These are phyloP conservation scores for Phytophthora crassamura DNA, from an alignment of 352 stramenopile genomes.

Conservation along the genomic window DNA sequence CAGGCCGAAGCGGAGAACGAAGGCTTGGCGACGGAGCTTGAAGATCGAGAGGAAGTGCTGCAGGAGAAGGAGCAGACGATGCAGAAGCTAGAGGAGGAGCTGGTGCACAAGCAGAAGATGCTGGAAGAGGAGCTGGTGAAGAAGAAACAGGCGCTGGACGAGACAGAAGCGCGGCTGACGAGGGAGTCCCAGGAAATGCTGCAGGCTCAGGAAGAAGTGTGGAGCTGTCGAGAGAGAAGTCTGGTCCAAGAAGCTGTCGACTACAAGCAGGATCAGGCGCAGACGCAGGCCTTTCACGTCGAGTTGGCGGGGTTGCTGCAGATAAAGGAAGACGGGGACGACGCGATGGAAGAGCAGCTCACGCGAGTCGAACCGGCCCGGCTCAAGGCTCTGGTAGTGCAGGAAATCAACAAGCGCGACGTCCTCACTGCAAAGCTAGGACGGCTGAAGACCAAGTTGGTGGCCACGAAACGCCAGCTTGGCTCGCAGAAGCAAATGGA, in stretches of 20 bases:
- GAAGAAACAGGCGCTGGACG: slow-evolving; percentile 30
- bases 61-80: slow-evolving; percentile 23
- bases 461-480: slow-evolving; percentile 49
- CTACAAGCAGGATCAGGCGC: slow-evolving; percentile 26
- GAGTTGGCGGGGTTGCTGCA: slow-evolving; percentile 50
- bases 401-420: slow-evolving; percentile 43
- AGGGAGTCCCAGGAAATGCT: slow-evolving; percentile 38
- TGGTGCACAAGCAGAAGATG: slow-evolving; percentile 34
- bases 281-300: slow-evolving; percentile 40
- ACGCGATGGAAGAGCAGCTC: slow-evolving; percentile 3
- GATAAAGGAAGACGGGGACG: not conserved
- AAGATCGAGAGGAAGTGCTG: slow-evolving; percentile 27
- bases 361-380: slow-evolving; percentile 32
- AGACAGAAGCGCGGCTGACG: slow-evolving; percentile 28
- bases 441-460: slow-evolving; percentile 38
- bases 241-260: slow-evolving; percentile 23
- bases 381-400: slow-evolving; percentile 46
- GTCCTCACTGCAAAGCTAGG: slow-evolving; percentile 29
- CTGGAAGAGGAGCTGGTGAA: slow-evolving; percentile 39
- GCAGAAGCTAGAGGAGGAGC: slow-evolving; percentile 34
- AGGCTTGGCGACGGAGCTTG: slow-evolving; percentile 31
- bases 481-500: slow-evolving; percentile 44
- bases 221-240: slow-evolving; percentile 30
- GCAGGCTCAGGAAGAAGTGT: slow-evolving; percentile 42
- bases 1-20: slow-evolving; percentile 55